Evolutionary conservation across 2,329 filamentous ascomycete species (phyloP).

Genomic region (Achaetomium macrosporum): DNA sequence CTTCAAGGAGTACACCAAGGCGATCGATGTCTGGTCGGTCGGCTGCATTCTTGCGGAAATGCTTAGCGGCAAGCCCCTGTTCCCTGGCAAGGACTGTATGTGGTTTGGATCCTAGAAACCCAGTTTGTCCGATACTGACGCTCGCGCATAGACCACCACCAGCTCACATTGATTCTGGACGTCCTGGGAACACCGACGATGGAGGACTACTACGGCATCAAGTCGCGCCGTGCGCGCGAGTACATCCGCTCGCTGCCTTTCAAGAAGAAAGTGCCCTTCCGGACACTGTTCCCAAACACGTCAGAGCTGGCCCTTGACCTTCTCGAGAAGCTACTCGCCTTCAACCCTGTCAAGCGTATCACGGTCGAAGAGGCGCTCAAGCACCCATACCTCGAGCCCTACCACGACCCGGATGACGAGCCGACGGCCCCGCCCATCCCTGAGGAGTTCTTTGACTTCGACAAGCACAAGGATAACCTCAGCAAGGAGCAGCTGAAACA

Average conservation of each 20-base stretch:
- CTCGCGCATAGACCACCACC: slow-evolving; percentile 74
- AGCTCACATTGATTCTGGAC: slow-evolving; percentile 92
- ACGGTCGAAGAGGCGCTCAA: slow-evolving; percentile 95
- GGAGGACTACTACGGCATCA: slow-evolving; percentile 99
- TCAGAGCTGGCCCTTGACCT: slow-evolving; percentile 93
- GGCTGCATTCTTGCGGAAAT: slow-evolving; percentile 98
- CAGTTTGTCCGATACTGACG: slow-evolving; percentile 9
- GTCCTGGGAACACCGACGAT: slow-evolving; percentile 97
- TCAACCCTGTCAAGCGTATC: slow-evolving; percentile 98
- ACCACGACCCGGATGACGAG: slow-evolving; percentile 98
- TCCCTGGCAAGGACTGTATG: slow-evolving; percentile 97
- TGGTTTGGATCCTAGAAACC: slow-evolving; percentile 22
- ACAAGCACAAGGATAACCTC: slow-evolving; percentile 98
- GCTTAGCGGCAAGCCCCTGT: slow-evolving; percentile 95
- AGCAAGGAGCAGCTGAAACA: slow-evolving; percentile 98
- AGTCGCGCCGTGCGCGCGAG: slow-evolving; percentile 91
- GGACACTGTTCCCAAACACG: slow-evolving; percentile 97
- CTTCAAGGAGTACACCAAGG: slow-evolving; percentile 99
- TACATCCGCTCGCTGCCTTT: slow-evolving; percentile 97
- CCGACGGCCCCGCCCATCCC: slow-evolving; percentile 94
- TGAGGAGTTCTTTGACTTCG: slow-evolving; percentile 99
- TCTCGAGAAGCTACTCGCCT: slow-evolving; percentile 90
- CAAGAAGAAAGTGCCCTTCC: slow-evolving; percentile 99
- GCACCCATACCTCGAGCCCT: slow-evolving; percentile 96
- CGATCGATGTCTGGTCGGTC: slow-evolving; percentile 98